These are phyloP conservation scores for Cercospora zeina DNA, from an alignment of 2,329 filamentous ascomycete genomes.

Conservation along the genomic window DNA sequence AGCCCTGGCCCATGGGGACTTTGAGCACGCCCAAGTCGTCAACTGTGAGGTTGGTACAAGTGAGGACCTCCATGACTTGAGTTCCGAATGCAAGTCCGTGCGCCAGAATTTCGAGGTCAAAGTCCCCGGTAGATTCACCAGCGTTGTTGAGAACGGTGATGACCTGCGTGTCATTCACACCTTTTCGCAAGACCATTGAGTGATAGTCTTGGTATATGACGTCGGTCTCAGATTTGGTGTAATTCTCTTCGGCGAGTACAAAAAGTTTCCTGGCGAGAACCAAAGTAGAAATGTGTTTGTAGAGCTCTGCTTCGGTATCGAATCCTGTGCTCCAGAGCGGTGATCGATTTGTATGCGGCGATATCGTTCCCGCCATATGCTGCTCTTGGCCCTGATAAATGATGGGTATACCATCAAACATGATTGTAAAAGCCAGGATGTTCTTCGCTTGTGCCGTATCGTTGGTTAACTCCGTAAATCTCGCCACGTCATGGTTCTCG, in stretches of 20 bases:
- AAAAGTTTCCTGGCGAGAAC: conserved; percentile 50
- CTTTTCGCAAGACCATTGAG: conserved; percentile 51
- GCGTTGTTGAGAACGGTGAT: conserved; percentile 50
- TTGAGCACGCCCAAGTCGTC: conserved; percentile 33
- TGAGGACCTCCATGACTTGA: conserved; percentile 39
- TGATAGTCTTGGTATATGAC: conserved; percentile 49
- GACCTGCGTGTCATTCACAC: conserved; percentile 43
- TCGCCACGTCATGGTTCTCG: conserved; percentile 47
- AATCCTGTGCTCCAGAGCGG: conserved; percentile 45
- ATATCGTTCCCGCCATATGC: conserved; percentile 41
- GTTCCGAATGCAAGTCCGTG: conserved; percentile 37
- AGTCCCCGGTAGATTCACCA: conserved; percentile 39
- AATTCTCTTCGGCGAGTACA: conserved; percentile 42
- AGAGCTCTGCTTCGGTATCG: conserved; percentile 45
- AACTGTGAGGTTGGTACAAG: conserved; percentile 37
- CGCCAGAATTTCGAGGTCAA: conserved; percentile 40
- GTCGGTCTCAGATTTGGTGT: conserved; percentile 46
- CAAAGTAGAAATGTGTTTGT: conserved; percentile 43
- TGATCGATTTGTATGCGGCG: conserved; percentile 41
- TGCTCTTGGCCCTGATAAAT: conserved; percentile 49
- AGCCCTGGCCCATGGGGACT: conserved; percentile 40
- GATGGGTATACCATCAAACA: conserved; percentile 48
- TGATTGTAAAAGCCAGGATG: conserved; percentile 43
- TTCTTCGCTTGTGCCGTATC: conserved; percentile 45
- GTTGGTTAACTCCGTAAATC: conserved; percentile 43